Evolutionary conservation across 805 yeast species (phyloP), one percentile per base, ranked within the genome.

Genomic region (Alloascoidea hylecoeti): DNA sequence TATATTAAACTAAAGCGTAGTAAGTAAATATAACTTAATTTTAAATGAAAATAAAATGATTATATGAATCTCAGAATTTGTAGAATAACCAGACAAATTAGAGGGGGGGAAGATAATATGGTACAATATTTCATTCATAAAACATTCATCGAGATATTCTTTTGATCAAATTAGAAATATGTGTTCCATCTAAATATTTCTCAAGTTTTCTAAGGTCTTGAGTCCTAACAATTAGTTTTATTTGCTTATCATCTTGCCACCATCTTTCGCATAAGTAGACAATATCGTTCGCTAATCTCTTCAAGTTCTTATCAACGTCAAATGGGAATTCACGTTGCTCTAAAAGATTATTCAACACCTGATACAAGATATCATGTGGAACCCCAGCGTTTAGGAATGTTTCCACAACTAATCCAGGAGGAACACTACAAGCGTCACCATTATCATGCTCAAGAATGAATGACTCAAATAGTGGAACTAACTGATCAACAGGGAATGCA

Each of bases 401-500:
- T 34, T 60, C 60, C 4, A 56, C 53, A 32, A 60, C 52, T 64
- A 64, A 60, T 18, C 61, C 60, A 2, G 40, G 39, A 1, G 47
- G 78, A 9, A 23, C 30, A 9, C 13, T n/a, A 49, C 52, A 68
- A 48, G 42, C 50, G 38, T 63, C 59, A 33, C 56, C 46, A 9
- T 37, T 52, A 28, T 64, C 52, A 34, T 52, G 47, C 39, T 65
- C 70, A 28, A 63, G 60, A 33, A 79, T 61, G 46, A 75, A 66
- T 45, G 70, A 71, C 45, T 78, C 66, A 35, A 83, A 60, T 42
- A 79, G 62, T 41, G 82, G 78, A 46, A 84, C 63, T 35, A 88
- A 62, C 40, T 74, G 77, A 44, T 72, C 72, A 4, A 82, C 66
- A 15, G 96, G 94, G 62, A 88, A 85, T 3, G 86, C 80, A 49